These are phyloP conservation scores for Didymella keratinophila DNA, from an alignment of 2,329 filamentous ascomycete genomes.

Conservation along the genomic window DNA sequence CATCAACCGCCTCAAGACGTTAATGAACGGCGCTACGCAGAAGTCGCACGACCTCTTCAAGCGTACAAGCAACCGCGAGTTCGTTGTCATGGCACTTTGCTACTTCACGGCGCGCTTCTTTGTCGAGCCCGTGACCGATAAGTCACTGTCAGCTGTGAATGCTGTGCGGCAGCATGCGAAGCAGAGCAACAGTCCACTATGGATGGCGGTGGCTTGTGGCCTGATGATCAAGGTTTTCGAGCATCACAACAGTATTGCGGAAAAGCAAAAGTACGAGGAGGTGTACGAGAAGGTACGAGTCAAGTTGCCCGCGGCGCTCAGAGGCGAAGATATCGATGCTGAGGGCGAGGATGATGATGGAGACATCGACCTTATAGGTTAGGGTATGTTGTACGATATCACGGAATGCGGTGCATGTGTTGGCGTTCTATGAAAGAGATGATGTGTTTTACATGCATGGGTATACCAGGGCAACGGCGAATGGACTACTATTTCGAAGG, in stretches of 20 bases:
- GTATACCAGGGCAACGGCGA: conserved; percentile 4
- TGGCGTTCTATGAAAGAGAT: conserved; percentile 5
- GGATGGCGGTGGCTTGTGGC: conserved; percentile 45
- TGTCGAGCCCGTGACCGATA: conserved; percentile 75
- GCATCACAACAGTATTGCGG: conserved; percentile 37
- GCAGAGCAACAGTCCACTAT: conserved; percentile 31
- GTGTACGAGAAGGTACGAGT: conserved; percentile 34
- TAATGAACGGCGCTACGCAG: conserved; percentile 64
- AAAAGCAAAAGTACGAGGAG: conserved; percentile 32
- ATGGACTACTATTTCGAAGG: background rate
- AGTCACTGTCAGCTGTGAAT: conserved; percentile 59
- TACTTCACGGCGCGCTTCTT: conserved; percentile 87
- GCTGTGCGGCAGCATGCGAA: conserved; percentile 42
- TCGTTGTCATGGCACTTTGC: conserved; percentile 82
- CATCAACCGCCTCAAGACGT: conserved; percentile 79
- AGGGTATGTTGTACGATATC: background rate
- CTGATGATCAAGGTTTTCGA: conserved; percentile 42
- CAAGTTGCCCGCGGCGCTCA: conserved; percentile 36
- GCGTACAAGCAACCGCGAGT: conserved; percentile 75
- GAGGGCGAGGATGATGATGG: conserved; percentile 34
- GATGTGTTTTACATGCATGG: conserved; percentile 6
- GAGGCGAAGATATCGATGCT: conserved; percentile 30
- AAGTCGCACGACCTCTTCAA: conserved; percentile 74
- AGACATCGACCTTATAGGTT: conserved; percentile 9
- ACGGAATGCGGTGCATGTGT: conserved; percentile 6